Percentiles rank a stretch among this genome's conserved stretches.
Evolutionary conservation across 2,329 filamentous ascomycete genomes (phyloP).

Genomic region (Cladophialophora psammophila): DNA sequence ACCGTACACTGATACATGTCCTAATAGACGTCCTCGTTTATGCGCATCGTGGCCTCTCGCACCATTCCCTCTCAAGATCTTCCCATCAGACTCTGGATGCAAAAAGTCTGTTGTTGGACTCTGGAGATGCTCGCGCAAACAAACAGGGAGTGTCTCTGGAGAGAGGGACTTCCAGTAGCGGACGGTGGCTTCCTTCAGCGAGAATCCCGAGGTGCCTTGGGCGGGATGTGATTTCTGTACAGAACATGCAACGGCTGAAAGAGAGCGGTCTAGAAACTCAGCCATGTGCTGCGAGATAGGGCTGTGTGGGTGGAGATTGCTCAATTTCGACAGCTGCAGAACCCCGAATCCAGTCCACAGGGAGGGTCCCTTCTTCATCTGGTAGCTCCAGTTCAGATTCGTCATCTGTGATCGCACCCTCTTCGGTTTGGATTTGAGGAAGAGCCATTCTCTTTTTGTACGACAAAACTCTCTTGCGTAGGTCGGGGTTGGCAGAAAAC

Average conservation of each 20-base stretch:
- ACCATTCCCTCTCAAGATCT: too few species aligned
- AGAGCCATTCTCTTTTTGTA: constrained; percentile 30
- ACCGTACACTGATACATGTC: neutral
- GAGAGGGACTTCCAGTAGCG: too few species aligned
- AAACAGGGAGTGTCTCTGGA: neutral
- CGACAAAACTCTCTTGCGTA: constrained; percentile 29
- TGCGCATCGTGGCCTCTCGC: neutral
- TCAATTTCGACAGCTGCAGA: constrained; percentile 18
- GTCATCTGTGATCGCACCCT: neutral
- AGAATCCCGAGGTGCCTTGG: neutral
- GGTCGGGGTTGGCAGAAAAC: constrained; percentile 57
- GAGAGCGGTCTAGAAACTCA: neutral
- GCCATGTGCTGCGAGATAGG: constrained; percentile 14
- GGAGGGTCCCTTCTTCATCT: constrained; percentile 14
- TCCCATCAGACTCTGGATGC: neutral
- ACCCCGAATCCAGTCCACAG: constrained; percentile 26
- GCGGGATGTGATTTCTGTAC: neutral
- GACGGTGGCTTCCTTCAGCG: neutral
- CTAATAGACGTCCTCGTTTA: neutral
- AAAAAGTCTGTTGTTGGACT: neutral
- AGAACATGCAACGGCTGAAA: neutral
- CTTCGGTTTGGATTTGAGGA: constrained; percentile 19
- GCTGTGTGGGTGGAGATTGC: constrained; percentile 12
- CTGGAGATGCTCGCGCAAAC: neutral
- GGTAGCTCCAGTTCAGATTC: constrained; percentile 19